Base-by-base conservation (phyloP, 768 basidiomycete genomes). In the Tulasnella sp. region DNA sequence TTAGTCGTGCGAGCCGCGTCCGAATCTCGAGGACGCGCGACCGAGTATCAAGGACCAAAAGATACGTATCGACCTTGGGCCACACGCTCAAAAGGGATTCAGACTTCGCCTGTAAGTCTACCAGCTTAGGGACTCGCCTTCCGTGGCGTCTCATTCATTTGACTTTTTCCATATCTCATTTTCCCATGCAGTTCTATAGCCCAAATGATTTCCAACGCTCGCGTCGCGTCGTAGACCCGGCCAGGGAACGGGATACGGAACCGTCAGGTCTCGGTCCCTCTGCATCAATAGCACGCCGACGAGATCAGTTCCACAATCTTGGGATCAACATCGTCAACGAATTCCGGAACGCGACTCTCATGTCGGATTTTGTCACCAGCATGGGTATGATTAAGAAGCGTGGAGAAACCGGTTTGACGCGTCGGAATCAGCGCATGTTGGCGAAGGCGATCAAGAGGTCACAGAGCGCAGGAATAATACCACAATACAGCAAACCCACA, bases 381-480 rank as follows among this genome's bases (percentile, higher is more conserved):
- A 86, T 93, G 83, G 85, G 87, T 54, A 89, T 86, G 75, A 88
- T 95, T 64, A 76, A 77, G 63, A 73, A 75, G n/a, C 79, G 94
- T 54, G 76, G 79, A 8, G 68, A 78, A 29, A 94, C 89, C 0
- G 73, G 77, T 4, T 74, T 97, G 47, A 91, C 92, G 1, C 78
- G 81, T 71, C 83, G 82, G 72, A 85, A 74, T 56, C 94, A 96
- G 70, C 78, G 89, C 45, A 76, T 77, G 62, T 65, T 96, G 3
- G 86, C 81, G 61, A 91, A 91, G 72, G 88, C 92, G 45, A 85
- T 96, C 60, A 82, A 87, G 47, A 76, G 94, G 61, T 87, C 94
- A 61, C 88, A 86, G 73, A 84, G 85, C 78, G 93, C 95, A 88
- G 94, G 94, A 42, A 68, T 90, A 59, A 80, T 95, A 55, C 86